A percentile compares a stretch with the other conserved stretches of the same genome.
Evolutionary conservation across 805 yeast genomes (phyloP).

Genomic region (Saccharomycopsis babjevae): DNA sequence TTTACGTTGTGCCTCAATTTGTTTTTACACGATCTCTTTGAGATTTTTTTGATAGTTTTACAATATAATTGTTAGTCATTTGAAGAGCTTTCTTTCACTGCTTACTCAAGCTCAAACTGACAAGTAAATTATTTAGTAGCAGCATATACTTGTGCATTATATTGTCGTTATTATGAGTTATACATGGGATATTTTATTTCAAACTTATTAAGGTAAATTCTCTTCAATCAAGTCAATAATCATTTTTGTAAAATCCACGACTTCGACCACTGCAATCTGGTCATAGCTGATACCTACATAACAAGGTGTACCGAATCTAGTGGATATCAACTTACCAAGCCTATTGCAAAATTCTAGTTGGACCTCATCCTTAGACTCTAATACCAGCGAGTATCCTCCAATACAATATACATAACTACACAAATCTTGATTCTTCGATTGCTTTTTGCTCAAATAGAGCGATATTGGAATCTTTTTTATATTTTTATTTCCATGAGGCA

Average conservation of each 20-base stretch:
- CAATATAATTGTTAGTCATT: too few relatives aligned
- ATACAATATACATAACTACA: conserved; percentile 38
- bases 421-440: conserved; percentile 25
- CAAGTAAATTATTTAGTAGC: too few relatives aligned
- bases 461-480: conserved; percentile 28
- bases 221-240: conserved; percentile 25
- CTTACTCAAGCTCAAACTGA: too few relatives aligned
- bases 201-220: background rate
- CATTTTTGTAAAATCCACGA: conserved; percentile 24
- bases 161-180: background rate
- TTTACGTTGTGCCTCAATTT: too few relatives aligned
- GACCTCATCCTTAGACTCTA: conserved; percentile 22
- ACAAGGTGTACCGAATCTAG: conserved; percentile 32
- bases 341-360: conserved; percentile 35
- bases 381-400: conserved; percentile 23
- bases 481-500: background rate
- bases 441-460: conserved; percentile 25
- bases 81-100: too few relatives aligned
- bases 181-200: background rate
- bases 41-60: too few relatives aligned
- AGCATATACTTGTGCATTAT: too few relatives aligned
- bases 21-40: too few relatives aligned
- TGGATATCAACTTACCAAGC: conserved; percentile 32
- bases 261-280: conserved; percentile 27
- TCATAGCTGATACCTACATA: conserved; percentile 37